A percentile compares a stretch with the other conserved stretches of the same genome.
These are phyloP conservation scores for Gossypium herbaceum DNA, from an alignment of 345 rosid species.

Conservation along the genomic window DNA sequence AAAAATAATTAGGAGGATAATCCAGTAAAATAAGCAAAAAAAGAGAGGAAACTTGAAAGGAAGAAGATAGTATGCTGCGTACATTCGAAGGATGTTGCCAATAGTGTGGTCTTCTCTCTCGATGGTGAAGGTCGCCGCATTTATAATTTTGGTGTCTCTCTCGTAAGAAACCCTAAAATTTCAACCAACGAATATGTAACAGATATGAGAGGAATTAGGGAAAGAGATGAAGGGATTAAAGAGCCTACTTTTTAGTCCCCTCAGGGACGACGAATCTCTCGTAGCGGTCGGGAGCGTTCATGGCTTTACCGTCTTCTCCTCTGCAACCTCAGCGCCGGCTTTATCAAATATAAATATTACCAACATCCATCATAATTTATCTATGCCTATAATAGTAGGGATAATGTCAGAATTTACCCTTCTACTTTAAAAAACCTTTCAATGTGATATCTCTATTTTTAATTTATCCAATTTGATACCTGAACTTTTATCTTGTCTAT, in stretches of 20 bases:
- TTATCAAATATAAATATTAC: too few species aligned
- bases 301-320: constrained; percentile 26
- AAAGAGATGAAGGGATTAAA: not conserved
- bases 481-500: too few species aligned
- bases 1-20: not conserved
- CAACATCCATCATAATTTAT: too few species aligned
- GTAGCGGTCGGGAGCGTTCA: constrained; percentile 91
- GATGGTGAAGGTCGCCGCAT: constrained; percentile 83
- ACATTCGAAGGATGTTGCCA: constrained; percentile 90
- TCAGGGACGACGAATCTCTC: constrained; percentile 93
- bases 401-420: too few species aligned
- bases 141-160: constrained; percentile 82
- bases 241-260: constrained; percentile 64
- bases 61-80: constrained; percentile 2
- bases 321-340: not conserved
- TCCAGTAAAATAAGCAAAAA: not conserved
- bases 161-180: constrained; percentile 78
- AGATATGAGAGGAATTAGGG: not conserved
- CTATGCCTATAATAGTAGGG: too few species aligned
- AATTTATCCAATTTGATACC: too few species aligned
- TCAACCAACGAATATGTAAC: constrained; percentile 1
- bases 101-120: constrained; percentile 89
- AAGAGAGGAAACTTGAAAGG: not conserved
- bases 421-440: too few species aligned
- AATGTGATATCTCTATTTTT: too few species aligned